phyloP scores from a whole-genome alignment of 2,329 filamentous ascomycete species.

The Pseudocercospora macadamiae region DNA sequence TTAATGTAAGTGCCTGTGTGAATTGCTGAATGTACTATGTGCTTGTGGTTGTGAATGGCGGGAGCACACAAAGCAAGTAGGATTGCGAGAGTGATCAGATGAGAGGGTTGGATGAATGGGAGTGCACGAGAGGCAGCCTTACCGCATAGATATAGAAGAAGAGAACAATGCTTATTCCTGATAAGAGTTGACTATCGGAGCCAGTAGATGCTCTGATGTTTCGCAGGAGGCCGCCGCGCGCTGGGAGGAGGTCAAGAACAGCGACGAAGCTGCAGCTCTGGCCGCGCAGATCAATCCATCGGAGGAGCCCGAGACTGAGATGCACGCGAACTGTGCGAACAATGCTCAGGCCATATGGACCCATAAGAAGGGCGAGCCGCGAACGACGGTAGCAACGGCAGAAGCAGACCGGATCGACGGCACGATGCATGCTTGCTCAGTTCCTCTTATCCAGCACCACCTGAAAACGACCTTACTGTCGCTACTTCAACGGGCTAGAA shows the following conservation, averaged over 20 bases:
- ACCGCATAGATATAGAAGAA: conserved; percentile 11
- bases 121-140: conserved; percentile 7
- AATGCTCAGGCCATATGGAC: not conserved
- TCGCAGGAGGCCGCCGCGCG: conserved; percentile 7
- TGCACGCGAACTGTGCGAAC: not conserved
- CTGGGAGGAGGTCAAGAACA: not conserved
- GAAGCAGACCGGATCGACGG: no score
- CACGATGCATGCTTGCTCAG: no score
- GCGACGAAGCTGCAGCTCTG: not conserved
- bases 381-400: no score
- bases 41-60: not conserved
- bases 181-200: conserved; percentile 11
- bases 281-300: not conserved
- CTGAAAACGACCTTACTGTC: no score
- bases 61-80: not conserved
- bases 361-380: no score
- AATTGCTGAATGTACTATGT: not conserved
- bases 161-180: conserved; percentile 2
- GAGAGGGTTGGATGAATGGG: not conserved
- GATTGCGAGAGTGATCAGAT: not conserved
- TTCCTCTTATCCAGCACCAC: no score
- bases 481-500: not conserved
- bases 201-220: conserved; percentile 1
- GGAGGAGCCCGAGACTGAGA: conserved; percentile 3
- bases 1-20: not conserved